Base-by-base conservation (phyloP, 306 rosid genomes). In the Mimosa bimucronata region DNA sequence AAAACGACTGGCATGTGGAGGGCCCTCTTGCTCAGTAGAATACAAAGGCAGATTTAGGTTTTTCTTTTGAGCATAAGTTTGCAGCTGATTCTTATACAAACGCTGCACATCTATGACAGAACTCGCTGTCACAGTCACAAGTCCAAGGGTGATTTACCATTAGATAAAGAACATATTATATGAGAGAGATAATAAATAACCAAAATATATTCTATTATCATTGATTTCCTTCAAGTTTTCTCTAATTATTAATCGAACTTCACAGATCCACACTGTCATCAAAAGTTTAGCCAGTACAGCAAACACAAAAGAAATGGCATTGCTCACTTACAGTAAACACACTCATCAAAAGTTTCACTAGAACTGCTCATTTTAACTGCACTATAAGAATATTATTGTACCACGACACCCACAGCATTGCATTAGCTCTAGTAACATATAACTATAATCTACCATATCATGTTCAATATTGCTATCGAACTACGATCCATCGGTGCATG, bases 21-120 rank as follows among this genome's bases (percentile, higher is more conserved):
- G 99, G 46, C 99, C 99, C 79, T 91, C 94, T 82, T 87, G 84
- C 86, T 91, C 91, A 72, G 83, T 64, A 76, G 92, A 66, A 86
- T 95, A 95, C 9, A 65, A 81, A 23, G 99, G 98, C 40, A 91
- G 80, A 55, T 3, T 19, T 9, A 89, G 74, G 76, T 75, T 87
- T 80, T 58, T 89, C 87, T 91, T 95, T 46, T 89, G 99, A 61
- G 89, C 91, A 64, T 77, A 91, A 41, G 21, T 79, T 68, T 90
- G 98, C 28, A 95, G 85, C 57, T 93, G 90, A 42, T 82, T 90
- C 89, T 93, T 95, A 86, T 87, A 86, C 83, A 90, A 57, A 86
- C 84, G 92, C 58, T 81, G 73, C 82, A 81, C 21, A 38, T 71
- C 98, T 90, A 71, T 73, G 66, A 80, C 45, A 79, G 74, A 72